Evolutionary conservation across 2,329 filamentous ascomycete species (phyloP).

Genomic region (Penicillium sp.): DNA sequence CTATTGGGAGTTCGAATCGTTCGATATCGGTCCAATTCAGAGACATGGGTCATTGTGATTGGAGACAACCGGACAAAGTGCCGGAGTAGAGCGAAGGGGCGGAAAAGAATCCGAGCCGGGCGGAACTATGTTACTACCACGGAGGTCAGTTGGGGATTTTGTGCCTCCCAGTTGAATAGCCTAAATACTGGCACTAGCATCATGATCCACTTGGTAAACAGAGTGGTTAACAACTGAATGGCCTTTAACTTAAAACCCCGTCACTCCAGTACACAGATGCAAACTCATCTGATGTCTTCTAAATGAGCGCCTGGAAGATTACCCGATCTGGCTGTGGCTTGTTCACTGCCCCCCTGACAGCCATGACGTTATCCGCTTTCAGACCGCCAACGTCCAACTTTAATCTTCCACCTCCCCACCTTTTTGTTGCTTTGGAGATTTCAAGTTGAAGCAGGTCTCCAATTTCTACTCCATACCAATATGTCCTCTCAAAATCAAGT

Average conservation of each 20-base stretch:
- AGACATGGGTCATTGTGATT: conserved; percentile 3
- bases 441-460: neutral
- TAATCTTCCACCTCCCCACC: conserved; percentile 8
- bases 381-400: conserved; percentile 23
- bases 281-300: neutral
- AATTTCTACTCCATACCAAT: conserved; percentile 14
- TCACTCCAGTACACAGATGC: too few relatives aligned
- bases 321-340: conserved; percentile 5
- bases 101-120: conserved; percentile 25
- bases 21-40: neutral
- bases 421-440: conserved; percentile 1
- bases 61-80: conserved; percentile 11
- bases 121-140: too few relatives aligned
- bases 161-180: too few relatives aligned
- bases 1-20: conserved; percentile 3
- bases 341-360: conserved; percentile 3
- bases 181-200: too few relatives aligned
- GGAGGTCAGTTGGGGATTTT: too few relatives aligned
- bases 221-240: too few relatives aligned
- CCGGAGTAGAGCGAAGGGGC: conserved; percentile 11
- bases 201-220: too few relatives aligned
- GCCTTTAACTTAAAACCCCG: too few relatives aligned
- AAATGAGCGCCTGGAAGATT: neutral
- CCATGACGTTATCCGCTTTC: conserved; percentile 25
- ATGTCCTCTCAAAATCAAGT: conserved; percentile 40